Evolutionary conservation across 1,284 basidiomycete species (phyloP).

Genomic region (Rhodotorula sp.): DNA sequence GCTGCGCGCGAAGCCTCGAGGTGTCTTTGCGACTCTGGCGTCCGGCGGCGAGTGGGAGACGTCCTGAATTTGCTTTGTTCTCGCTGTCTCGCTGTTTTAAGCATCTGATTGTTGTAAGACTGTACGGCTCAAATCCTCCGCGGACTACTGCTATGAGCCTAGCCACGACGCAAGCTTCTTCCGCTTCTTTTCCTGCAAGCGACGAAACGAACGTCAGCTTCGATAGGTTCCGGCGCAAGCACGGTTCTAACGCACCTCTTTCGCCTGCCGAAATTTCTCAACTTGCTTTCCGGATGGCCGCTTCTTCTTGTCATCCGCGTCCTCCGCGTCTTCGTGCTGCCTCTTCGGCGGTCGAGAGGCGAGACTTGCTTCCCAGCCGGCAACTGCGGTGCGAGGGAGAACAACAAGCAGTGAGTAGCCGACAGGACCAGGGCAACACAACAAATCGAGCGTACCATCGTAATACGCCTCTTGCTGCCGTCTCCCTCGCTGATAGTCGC

Average conservation of each 20-base stretch:
- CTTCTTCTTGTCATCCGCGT: constrained; percentile 2
- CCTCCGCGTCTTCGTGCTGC: background rate
- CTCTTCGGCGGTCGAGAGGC: constrained; percentile 17
- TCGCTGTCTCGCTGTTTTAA: background rate
- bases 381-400: constrained; percentile 6
- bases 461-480: constrained; percentile 43
- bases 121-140: background rate
- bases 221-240: background rate
- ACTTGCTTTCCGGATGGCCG: constrained; percentile 26
- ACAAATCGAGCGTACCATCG: constrained; percentile 10
- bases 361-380: constrained; percentile 25
- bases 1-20: constrained; percentile 57
- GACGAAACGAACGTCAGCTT: background rate
- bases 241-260: constrained; percentile 9
- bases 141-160: background rate
- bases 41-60: constrained; percentile 77
- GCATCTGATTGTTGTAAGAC: background rate
- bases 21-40: constrained; percentile 70
- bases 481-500: constrained; percentile 35
- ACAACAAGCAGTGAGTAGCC: background rate
- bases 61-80: background rate
- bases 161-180: constrained; percentile 23
- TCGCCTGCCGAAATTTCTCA: constrained; percentile 19
- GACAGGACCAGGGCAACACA: no score
- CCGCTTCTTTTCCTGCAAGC: constrained; percentile 25